These are phyloP conservation scores for Cerrena zonata DNA, from an alignment of 1,284 basidiomycete genomes.

Conservation along the genomic window DNA sequence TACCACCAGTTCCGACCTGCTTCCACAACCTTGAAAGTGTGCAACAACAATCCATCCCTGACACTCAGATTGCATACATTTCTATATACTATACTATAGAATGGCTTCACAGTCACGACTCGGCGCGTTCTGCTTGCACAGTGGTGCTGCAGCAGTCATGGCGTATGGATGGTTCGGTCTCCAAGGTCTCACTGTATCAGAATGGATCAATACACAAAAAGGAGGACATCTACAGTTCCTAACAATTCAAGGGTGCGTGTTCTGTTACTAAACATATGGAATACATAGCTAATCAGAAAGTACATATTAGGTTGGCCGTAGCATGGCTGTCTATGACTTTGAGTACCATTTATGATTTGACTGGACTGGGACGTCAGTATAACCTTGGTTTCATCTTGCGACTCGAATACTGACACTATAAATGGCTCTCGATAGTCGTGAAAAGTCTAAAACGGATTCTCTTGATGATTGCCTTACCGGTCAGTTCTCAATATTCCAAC, in stretches of 20 bases:
- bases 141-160: conserved; percentile 39
- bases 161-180: conserved; percentile 42
- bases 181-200: conserved; percentile 29
- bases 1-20: too few species aligned
- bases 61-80: too few species aligned
- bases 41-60: too few species aligned
- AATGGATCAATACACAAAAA: conserved; percentile 40
- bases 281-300: background rate
- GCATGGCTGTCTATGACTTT: conserved; percentile 49
- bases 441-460: conserved; percentile 46
- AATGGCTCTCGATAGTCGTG: conserved; percentile 30
- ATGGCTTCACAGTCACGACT: background rate
- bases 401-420: background rate
- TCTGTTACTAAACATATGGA: background rate
- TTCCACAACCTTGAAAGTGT: too few species aligned
- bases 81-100: too few species aligned
- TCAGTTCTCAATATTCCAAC: conserved; percentile 26
- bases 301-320: conserved; percentile 37
- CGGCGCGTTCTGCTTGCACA: conserved; percentile 33
- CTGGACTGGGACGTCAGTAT: conserved; percentile 37
- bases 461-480: conserved; percentile 59
- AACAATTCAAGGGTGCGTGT: conserved; percentile 67
- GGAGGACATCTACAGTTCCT: conserved; percentile 69
- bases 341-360: conserved; percentile 43
- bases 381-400: background rate